Conservation (phyloP, 768 basidiomycete species). For the Exidia glandulosa region DNA sequence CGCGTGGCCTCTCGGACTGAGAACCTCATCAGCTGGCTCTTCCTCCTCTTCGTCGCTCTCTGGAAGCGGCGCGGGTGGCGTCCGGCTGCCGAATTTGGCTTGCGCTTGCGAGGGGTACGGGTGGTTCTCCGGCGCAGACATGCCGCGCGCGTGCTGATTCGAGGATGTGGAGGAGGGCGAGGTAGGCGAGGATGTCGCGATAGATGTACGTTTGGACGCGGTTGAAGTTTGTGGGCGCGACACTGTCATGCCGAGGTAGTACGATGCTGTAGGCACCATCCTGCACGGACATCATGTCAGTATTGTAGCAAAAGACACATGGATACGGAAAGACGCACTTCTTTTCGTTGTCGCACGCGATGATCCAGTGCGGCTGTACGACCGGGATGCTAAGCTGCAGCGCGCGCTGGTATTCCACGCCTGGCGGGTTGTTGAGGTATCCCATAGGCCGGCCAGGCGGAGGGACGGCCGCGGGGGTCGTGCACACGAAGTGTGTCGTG, state of each 20-base stretch:
- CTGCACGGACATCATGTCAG: conserved; percentile 25
- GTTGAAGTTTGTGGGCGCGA: conserved; percentile 26
- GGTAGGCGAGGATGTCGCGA: conserved; percentile 43
- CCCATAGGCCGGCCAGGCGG: conserved; percentile 40
- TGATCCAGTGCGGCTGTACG: conserved; percentile 89
- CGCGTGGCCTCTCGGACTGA: conserved; percentile 7
- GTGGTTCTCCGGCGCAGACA: not conserved
- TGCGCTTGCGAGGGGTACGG: conserved; percentile 1
- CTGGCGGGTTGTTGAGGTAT: conserved; percentile 48
- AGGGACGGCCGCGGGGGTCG: conserved; percentile 49
- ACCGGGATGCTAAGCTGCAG: conserved; percentile 88
- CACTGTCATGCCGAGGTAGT: conserved; percentile 64
- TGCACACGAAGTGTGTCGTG: conserved; percentile 96
- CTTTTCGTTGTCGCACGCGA: conserved; percentile 78
- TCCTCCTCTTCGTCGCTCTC: conserved; percentile 10
- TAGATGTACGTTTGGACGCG: conserved; percentile 56
- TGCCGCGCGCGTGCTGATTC: conserved; percentile 25
- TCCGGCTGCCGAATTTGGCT: not conserved
- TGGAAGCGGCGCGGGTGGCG: conserved; percentile 4
- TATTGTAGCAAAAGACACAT: not conserved
- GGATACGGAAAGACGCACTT: conserved; percentile 40
- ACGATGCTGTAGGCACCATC: conserved; percentile 78
- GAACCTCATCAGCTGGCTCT: conserved; percentile 8
- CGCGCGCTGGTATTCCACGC: conserved; percentile 90
- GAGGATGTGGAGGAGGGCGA: conserved; percentile 14